phyloP scores from a whole-genome alignment of 495 filamentous ascomycete species.

The Chaetomidium leptoderma region DNA sequence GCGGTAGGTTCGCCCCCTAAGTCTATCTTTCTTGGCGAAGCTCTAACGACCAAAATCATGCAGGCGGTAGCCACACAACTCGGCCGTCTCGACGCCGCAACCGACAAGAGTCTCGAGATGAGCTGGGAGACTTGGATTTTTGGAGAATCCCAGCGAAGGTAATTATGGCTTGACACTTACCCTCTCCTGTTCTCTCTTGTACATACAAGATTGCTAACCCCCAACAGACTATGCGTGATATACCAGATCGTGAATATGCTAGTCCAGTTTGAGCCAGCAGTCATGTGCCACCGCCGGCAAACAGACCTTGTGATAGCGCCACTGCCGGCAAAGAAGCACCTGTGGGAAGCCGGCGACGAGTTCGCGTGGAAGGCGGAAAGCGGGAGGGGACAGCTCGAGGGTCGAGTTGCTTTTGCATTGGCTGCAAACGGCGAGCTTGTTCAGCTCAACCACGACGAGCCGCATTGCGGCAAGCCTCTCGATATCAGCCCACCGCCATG shows the following conservation, averaged over 20 bases:
- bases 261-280: constrained; percentile 43
- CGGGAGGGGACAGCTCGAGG: background rate
- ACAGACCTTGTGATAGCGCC: constrained; percentile 41
- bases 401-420: background rate
- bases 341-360: constrained; percentile 46
- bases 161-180: no score
- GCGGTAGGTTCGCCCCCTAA: background rate
- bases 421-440: background rate
- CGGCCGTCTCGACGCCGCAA: background rate
- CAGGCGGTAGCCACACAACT: background rate
- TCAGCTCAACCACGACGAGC: background rate
- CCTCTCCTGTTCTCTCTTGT: background rate
- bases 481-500: background rate
- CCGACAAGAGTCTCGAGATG: background rate
- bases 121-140: constrained; percentile 46
- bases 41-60: background rate
- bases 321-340: constrained; percentile 44
- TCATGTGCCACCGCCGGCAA: constrained; percentile 36
- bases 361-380: background rate
- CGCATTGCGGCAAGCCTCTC: constrained; percentile 16
- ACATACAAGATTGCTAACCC: background rate
- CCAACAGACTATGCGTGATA: constrained; percentile 27
- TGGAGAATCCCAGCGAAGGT: constrained; percentile 41
- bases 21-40: background rate
- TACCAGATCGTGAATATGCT: constrained; percentile 45